Evolutionary conservation across 768 basidiomycete species (phyloP), one percentile per base, ranked within the genome.

Genomic region (Porpolomopsis calyptriformis): DNA sequence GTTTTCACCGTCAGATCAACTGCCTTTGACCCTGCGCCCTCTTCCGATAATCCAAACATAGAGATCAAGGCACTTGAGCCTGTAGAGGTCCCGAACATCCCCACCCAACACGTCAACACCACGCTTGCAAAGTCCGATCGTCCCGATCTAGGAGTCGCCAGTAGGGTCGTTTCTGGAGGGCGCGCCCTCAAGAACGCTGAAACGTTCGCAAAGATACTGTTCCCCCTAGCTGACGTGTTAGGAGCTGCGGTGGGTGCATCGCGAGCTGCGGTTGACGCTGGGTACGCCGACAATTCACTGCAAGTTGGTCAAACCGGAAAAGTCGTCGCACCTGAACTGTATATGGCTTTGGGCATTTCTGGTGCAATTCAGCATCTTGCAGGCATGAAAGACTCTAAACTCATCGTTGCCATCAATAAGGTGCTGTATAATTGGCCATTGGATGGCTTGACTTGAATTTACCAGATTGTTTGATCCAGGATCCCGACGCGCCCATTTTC

Each of bases 271-370:
- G 96, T 99, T 14, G 96, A 99, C 62, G 89, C 92, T 22, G 96
- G 96, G 1, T 98, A 98, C 57, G 91, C 90, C 23, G 96, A 98
- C 64, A 98, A 98, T 66, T 92, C 89, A 3, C 60, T 97, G 42
- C 96, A 99, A 64, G 96, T 99, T n/a, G 96, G 96, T 19, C 96
- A 99, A 70, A 99, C 96, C 0, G 96, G 96, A 46, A 98, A 98
- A 66, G 86, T 99, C 27, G 93, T 98, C 35, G 94, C 96, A 2
- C 94, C 96, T 0, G 88, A 94, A 60, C 68, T 99, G 44, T 99
- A 99, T 65, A 77, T 98, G 64, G 96, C 96, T 3, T 65, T 98
- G 40, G 96, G 96, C 42, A 98, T 99, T 55, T 96, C 92, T 7
- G 96, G 96, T 14, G 96, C 96, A 11, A 99, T 98, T 56, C 96